Conservation (phyloP, 176 grass and related monocot genomes). For the Carex cristatella region DNA sequence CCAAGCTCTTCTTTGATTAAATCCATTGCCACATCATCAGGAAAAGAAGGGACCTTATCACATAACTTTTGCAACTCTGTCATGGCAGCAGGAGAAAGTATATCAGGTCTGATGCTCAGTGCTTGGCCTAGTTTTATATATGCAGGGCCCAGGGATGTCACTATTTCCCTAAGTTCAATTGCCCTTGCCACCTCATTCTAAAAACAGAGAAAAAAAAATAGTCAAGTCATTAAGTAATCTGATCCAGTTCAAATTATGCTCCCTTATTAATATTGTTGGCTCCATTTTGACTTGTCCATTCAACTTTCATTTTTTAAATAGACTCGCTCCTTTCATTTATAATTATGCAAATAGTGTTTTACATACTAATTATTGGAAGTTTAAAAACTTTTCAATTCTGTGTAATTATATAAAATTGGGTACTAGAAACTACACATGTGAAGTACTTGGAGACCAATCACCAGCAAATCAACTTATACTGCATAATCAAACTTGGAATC, state of each 20-base stretch:
- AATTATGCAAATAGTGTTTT: neutral
- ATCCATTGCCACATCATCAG: slow-evolving; percentile 87
- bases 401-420: neutral
- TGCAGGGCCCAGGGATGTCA: slow-evolving; percentile 87
- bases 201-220: neutral
- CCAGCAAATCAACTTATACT: neutral
- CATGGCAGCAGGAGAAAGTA: slow-evolving; percentile 93
- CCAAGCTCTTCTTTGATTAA: slow-evolving; percentile 93
- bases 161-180: slow-evolving; percentile 94
- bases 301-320: neutral
- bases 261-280: neutral
- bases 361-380: neutral
- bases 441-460: neutral
- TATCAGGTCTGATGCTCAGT: slow-evolving; percentile 84
- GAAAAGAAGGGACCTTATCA: slow-evolving; percentile 97
- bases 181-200: slow-evolving; percentile 81
- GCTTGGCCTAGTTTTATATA: slow-evolving; percentile 97
- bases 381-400: neutral
- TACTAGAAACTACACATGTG: neutral
- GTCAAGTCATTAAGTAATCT: neutral
- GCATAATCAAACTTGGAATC: neutral
- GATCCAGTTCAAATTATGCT: neutral
- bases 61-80: slow-evolving; percentile 88
- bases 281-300: neutral
- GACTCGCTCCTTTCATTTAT: neutral